A percentile compares a stretch with the other conserved stretches of the same genome.
Conservation (phyloP, 805 yeast genomes). For the Candida chauliodis region DNA sequence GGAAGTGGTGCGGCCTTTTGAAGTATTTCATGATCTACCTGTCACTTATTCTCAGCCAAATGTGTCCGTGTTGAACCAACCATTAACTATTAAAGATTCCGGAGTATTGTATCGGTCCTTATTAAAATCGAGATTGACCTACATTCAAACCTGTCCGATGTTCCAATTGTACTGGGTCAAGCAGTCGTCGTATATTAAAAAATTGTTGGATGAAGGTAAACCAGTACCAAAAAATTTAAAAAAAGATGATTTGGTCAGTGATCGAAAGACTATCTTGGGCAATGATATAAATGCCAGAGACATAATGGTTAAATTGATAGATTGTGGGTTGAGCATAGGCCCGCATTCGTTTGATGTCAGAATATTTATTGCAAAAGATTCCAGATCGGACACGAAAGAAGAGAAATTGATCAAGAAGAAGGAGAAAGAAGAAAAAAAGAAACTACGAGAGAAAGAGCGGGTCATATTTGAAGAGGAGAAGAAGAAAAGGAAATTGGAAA, state of each 20-base stretch:
- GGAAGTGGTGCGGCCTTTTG: slow-evolving; percentile 56
- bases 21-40: slow-evolving; percentile 63
- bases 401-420: slow-evolving; percentile 6
- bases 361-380: slow-evolving; percentile 82
- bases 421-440: slow-evolving; percentile 10
- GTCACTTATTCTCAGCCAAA: slow-evolving; percentile 64
- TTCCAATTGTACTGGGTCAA: slow-evolving; percentile 81
- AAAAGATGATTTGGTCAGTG: slow-evolving; percentile 16
- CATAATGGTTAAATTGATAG: slow-evolving; percentile 84
- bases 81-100: slow-evolving; percentile 68
- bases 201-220: slow-evolving; percentile 34
- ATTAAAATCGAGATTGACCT: slow-evolving; percentile 61
- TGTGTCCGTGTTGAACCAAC: slow-evolving; percentile 54
- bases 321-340: slow-evolving; percentile 67
- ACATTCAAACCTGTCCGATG: slow-evolving; percentile 60
- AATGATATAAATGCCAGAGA: slow-evolving; percentile 62
- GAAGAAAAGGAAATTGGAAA: slow-evolving; percentile 7
- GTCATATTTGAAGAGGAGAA: slow-evolving; percentile 37
- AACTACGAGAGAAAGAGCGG: slow-evolving; percentile 9
- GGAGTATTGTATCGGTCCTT: slow-evolving; percentile 71
- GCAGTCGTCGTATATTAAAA: slow-evolving; percentile 54
- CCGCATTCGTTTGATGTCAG: slow-evolving; percentile 80
- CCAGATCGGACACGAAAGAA: slow-evolving; percentile 47
- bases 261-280: slow-evolving; percentile 33
- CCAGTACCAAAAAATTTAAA: slow-evolving; percentile 27